Evolutionary conservation across 345 rosid genomes (phyloP).

Genomic region (Aegle marmelos): DNA sequence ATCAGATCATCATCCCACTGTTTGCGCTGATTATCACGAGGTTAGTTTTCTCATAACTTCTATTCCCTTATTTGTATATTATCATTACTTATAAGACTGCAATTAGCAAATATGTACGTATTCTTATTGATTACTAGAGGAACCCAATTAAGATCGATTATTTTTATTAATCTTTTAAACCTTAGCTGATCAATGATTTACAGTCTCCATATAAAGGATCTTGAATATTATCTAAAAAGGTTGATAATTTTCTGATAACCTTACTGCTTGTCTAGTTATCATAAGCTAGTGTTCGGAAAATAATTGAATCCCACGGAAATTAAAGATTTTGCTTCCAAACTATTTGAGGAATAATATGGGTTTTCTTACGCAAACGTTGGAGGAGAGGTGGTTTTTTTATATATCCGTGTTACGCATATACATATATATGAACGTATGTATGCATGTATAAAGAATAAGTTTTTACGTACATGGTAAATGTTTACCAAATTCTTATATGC

Average conservation of each 20-base stretch:
- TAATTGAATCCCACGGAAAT: neutral
- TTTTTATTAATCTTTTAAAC: too few species aligned
- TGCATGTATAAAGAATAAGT: too few species aligned
- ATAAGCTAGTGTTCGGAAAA: neutral
- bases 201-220: neutral
- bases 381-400: neutral
- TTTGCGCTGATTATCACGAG: slow-evolving; percentile 9
- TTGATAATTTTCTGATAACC: neutral
- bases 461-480: too few species aligned
- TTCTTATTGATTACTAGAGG: neutral
- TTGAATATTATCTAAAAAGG: neutral
- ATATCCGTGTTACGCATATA: too few species aligned
- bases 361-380: neutral
- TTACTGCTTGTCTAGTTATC: neutral
- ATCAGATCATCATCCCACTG: slow-evolving; percentile 20
- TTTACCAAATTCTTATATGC: too few species aligned
- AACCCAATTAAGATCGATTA: neutral
- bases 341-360: neutral
- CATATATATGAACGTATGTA: too few species aligned
- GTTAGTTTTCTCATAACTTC: slow-evolving; percentile 4
- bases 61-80: neutral
- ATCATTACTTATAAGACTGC: too few species aligned
- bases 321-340: neutral
- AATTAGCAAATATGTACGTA: neutral
- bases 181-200: neutral